Evolutionary conservation across 208 protist species (phyloP).

Genomic region (Leishmania tropica): DNA sequence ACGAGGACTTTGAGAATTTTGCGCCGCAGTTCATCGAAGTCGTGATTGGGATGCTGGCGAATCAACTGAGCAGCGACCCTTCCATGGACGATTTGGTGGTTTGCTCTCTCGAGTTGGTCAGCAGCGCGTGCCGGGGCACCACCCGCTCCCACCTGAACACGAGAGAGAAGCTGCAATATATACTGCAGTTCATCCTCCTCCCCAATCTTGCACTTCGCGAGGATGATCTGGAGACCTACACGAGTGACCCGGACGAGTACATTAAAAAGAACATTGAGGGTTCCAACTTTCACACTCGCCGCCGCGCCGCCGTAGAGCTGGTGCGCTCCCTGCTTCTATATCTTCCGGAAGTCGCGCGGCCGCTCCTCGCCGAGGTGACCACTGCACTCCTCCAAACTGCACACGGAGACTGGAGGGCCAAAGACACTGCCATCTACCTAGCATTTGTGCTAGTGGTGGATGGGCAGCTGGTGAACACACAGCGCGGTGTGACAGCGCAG

Average conservation of each 20-base stretch:
- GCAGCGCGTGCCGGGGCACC: constrained; percentile 76
- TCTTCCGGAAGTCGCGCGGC: constrained; percentile 59
- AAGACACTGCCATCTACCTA: constrained; percentile 97
- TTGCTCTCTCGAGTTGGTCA: constrained; percentile 91
- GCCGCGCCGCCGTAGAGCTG: constrained; percentile 92
- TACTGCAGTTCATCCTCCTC: constrained; percentile 93
- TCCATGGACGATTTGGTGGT: constrained; percentile 88
- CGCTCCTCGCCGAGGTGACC: constrained; percentile 62
- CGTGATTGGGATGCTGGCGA: constrained; percentile 88
- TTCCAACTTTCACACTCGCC: constrained; percentile 92
- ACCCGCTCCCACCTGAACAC: constrained; percentile 82
- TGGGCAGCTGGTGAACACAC: constrained; percentile 64
- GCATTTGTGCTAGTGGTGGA: constrained; percentile 90
- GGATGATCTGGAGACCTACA: constrained; percentile 93
- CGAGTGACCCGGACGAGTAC: constrained; percentile 95
- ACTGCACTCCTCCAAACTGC: constrained; percentile 62
- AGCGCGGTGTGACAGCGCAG: constrained; percentile 53
- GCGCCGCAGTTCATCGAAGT: constrained; percentile 84
- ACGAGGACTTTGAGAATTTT: constrained; percentile 93
- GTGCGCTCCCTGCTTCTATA: constrained; percentile 86
- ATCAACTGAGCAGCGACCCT: constrained; percentile 35
- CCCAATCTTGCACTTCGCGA: constrained; percentile 94
- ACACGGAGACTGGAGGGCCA: constrained; percentile 90
- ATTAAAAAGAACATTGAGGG: constrained; percentile 97
- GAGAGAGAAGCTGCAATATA: constrained; percentile 62